Conservation (phyloP, 495 filamentous ascomycete genomes). For the Clavariopsis aquatica region DNA sequence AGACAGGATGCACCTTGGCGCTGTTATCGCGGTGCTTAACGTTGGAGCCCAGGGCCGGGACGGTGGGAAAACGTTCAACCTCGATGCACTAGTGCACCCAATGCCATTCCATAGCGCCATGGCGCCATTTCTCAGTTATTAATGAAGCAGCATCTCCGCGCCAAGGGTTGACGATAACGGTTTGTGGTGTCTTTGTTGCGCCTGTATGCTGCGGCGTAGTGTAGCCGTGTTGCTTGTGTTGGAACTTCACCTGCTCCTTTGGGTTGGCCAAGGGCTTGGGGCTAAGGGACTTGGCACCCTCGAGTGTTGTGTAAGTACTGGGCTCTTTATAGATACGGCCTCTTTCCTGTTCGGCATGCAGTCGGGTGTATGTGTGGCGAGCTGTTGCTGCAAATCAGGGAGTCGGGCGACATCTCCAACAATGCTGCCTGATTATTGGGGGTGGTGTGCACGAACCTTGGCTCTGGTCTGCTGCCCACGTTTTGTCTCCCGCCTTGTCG, state of each 20-base stretch:
- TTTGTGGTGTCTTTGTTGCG: neutral
- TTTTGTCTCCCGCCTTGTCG: too few relatives aligned
- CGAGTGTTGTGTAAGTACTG: neutral
- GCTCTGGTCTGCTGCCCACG: too few relatives aligned
- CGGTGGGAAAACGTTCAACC: slow-evolving; percentile 2
- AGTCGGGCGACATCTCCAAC: too few relatives aligned
- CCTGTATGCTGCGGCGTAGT: neutral
- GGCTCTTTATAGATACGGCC: neutral
- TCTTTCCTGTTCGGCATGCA: neutral
- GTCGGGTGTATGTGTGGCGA: too few relatives aligned
- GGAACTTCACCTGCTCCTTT: neutral
- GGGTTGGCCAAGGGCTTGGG: slow-evolving; percentile 6
- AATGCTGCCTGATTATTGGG: too few relatives aligned
- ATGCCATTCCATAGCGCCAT: neutral
- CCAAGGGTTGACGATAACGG: slow-evolving; percentile 1
- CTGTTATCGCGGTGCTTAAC: neutral
- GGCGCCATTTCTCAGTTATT: neutral
- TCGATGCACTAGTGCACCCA: neutral
- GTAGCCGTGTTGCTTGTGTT: neutral
- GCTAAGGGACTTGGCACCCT: slow-evolving; percentile 1
- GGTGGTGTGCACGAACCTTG: too few relatives aligned
- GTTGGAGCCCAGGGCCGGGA: neutral
- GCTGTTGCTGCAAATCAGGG: too few relatives aligned
- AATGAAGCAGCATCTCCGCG: slow-evolving; percentile 1
- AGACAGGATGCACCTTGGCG: neutral